Evolutionary conservation across 345 rosid genomes (phyloP).

Genomic region (Salix purpurea): DNA sequence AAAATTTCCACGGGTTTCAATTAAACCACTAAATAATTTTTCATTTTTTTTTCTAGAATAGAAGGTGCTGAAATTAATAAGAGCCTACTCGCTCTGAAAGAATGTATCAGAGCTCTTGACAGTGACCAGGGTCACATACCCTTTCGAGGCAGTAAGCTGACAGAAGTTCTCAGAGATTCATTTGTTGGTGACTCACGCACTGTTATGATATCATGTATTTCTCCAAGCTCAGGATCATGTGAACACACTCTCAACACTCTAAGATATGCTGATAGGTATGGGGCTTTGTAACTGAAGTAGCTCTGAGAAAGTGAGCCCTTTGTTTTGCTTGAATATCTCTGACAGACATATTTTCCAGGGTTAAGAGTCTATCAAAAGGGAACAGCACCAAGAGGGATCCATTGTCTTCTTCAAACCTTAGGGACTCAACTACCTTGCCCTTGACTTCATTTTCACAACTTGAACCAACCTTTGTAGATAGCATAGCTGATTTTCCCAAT

Average conservation of each 20-base stretch:
- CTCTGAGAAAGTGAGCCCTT: background rate
- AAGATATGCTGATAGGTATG: constrained; percentile 66
- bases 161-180: constrained; percentile 72
- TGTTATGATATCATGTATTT: constrained; percentile 67
- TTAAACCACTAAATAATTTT: background rate
- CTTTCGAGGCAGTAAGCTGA: constrained; percentile 64
- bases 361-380: constrained; percentile 61
- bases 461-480: constrained; percentile 32
- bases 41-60: constrained; percentile 34
- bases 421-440: constrained; percentile 40
- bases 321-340: constrained; percentile 9
- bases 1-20: background rate
- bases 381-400: constrained; percentile 44
- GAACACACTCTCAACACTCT: constrained; percentile 66
- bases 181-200: constrained; percentile 67
- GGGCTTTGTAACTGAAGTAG: background rate
- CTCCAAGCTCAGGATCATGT: constrained; percentile 69
- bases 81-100: constrained; percentile 62
- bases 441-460: constrained; percentile 24
- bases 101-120: constrained; percentile 68
- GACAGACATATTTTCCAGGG: constrained; percentile 39
- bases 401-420: constrained; percentile 38
- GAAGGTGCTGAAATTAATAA: constrained; percentile 72
- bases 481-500: constrained; percentile 21
- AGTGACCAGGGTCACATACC: constrained; percentile 68